Evolutionary conservation across 495 filamentous ascomycete genomes (phyloP).

Genomic region (Saxophila tyrrhenica): DNA sequence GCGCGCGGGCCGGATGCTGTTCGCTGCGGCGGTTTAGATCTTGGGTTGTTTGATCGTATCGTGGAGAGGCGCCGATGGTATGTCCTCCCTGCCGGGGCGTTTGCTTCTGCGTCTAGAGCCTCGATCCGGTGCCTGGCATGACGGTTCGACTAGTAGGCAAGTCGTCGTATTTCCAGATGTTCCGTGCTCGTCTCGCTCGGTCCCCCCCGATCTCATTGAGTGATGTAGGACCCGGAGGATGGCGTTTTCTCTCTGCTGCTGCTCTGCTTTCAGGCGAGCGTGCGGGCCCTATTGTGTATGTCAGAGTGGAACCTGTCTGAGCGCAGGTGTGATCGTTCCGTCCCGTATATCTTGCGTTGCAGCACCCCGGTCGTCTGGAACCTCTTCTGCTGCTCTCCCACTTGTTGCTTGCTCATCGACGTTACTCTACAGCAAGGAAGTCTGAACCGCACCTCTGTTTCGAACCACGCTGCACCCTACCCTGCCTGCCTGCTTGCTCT

Average conservation of each 20-base stretch:
- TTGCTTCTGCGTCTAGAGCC: background rate
- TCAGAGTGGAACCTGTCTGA: background rate
- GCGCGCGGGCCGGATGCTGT: background rate
- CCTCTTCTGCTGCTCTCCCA: background rate
- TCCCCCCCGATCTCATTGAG: background rate
- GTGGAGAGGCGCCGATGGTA: background rate
- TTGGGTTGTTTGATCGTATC: background rate
- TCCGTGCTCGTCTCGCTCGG: background rate
- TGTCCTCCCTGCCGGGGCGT: background rate
- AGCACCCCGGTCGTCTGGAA: slow-evolving; percentile 12
- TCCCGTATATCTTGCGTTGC: slow-evolving; percentile 4
- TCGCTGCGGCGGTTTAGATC: background rate
- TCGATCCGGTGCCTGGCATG: slow-evolving; percentile 1
- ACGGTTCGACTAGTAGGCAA: background rate
- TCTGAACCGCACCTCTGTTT: slow-evolving; percentile 13
- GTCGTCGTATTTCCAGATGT: background rate
- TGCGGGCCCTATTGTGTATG: background rate
- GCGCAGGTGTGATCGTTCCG: background rate
- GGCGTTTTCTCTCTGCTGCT: too few relatives aligned
- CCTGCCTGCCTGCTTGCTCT: background rate
- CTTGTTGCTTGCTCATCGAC: background rate
- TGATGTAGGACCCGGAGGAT: background rate
- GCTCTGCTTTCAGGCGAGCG: too few relatives aligned
- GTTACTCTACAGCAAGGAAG: slow-evolving; percentile 22
- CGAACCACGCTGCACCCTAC: slow-evolving; percentile 2